Conservation (phyloP, 1,139 yeast genomes). For the Hemisphaericaspora xylofermentans region DNA sequence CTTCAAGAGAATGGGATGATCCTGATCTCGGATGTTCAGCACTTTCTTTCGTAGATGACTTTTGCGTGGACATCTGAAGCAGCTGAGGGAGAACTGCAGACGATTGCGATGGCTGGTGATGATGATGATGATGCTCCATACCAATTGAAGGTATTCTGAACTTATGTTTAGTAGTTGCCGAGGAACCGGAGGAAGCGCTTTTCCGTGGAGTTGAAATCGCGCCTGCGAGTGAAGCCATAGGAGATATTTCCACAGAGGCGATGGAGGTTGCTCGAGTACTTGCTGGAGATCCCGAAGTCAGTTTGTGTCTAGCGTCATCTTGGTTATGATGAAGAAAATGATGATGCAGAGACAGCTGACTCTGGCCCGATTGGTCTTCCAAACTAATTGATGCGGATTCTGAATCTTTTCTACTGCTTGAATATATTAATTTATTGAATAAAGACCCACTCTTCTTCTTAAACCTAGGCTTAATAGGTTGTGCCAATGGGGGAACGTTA, state of each 20-base stretch:
- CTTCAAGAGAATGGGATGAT: slow-evolving; percentile 1
- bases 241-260: not conserved
- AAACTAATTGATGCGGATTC: slow-evolving; percentile 2
- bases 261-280: slow-evolving; percentile 1
- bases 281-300: slow-evolving; percentile 4
- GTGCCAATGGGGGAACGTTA: slow-evolving; percentile 49
- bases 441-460: slow-evolving; percentile 43
- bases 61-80: slow-evolving; percentile 13
- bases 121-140: slow-evolving; percentile 28
- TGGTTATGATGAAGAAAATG: slow-evolving; percentile 1
- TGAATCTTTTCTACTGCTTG: slow-evolving; percentile 37
- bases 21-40: slow-evolving; percentile 5
- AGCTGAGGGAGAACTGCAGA: slow-evolving; percentile 8
- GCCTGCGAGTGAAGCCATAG: not conserved
- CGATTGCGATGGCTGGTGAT: slow-evolving; percentile 10
- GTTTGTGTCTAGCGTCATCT: slow-evolving; percentile 2
- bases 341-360: slow-evolving; percentile 5
- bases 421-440: slow-evolving; percentile 49
- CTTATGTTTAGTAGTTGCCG: slow-evolving; percentile 27
- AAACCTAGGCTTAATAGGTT: slow-evolving; percentile 52
- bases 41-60: not conserved
- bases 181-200: slow-evolving; percentile 16
- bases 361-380: not conserved
- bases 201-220: slow-evolving; percentile 7
- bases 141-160: slow-evolving; percentile 39